Conservation (phyloP, 208 protist species). For the Tritrichomonas musculus region DNA sequence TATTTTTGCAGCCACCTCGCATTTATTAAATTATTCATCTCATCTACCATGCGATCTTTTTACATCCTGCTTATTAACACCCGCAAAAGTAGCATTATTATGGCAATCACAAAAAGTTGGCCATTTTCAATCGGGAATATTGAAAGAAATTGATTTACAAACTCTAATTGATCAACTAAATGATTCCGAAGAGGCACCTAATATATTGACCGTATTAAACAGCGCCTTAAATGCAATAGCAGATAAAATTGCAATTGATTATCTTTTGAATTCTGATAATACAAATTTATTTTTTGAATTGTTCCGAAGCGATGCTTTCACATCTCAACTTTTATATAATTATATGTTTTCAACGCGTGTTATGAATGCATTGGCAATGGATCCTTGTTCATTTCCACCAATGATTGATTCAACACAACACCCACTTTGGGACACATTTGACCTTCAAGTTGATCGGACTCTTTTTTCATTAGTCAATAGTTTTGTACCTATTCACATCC, state of each 20-base stretch:
- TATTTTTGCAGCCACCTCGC: not conserved
- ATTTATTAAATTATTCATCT: not conserved
- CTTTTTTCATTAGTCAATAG: not conserved
- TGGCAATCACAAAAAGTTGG: not conserved
- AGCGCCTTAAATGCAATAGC: not conserved
- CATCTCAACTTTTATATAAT: not conserved
- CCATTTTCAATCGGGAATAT: not conserved
- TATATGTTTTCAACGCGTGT: not conserved
- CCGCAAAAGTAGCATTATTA: not conserved
- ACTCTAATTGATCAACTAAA: not conserved
- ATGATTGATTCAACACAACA: not conserved
- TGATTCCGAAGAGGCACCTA: not conserved
- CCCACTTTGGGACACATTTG: not conserved
- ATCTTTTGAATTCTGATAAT: not conserved
- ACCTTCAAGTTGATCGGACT: not conserved
- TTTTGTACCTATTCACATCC: not conserved
- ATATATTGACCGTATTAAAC: not conserved
- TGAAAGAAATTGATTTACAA: not conserved
- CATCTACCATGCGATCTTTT: not conserved
- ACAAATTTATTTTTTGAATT: not conserved
- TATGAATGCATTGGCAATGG: not conserved
- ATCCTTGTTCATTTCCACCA: not conserved
- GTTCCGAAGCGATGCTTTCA: not conserved
- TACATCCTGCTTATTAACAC: slow-evolving; percentile 8
- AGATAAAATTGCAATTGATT: not conserved